phyloP scores from a whole-genome alignment of 257 asterid genomes.

The Primulina huaijiensis region DNA sequence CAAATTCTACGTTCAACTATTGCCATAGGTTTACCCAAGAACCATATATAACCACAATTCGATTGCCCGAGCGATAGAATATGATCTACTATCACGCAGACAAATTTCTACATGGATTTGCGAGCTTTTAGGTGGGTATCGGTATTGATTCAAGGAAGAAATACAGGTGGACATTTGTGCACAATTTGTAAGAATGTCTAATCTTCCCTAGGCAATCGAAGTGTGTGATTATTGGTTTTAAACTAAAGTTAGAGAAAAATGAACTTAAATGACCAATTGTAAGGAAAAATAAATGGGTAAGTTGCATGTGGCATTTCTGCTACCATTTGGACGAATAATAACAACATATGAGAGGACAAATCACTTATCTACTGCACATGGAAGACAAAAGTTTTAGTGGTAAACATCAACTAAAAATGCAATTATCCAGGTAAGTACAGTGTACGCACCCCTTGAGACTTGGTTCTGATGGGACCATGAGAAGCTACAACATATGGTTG shows the following conservation, averaged over 20 bases:
- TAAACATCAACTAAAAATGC: neutral
- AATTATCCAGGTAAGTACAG: neutral
- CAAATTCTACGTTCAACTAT: no score
- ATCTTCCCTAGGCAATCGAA: neutral
- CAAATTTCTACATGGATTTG: neutral
- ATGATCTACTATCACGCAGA: neutral
- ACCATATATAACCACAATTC: neutral
- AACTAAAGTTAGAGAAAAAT: neutral
- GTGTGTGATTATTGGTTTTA: neutral
- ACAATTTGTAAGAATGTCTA: neutral
- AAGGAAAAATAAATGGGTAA: neutral
- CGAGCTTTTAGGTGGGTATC: neutral
- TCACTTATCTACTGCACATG: neutral
- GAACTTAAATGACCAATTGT: neutral
- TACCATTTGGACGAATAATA: no score
- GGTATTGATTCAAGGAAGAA: no score
- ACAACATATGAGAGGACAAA: neutral
- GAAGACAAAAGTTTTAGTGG: neutral
- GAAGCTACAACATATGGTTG: slow-evolving; percentile 87
- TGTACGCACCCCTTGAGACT: slow-evolving; percentile 59
- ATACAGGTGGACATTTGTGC: neutral
- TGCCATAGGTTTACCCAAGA: neutral
- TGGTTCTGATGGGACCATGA: slow-evolving; percentile 85
- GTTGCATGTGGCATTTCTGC: neutral
- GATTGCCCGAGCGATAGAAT: neutral